Conservation (phyloP, 345 rosid genomes). For the Abelmoschus esculentus region DNA sequence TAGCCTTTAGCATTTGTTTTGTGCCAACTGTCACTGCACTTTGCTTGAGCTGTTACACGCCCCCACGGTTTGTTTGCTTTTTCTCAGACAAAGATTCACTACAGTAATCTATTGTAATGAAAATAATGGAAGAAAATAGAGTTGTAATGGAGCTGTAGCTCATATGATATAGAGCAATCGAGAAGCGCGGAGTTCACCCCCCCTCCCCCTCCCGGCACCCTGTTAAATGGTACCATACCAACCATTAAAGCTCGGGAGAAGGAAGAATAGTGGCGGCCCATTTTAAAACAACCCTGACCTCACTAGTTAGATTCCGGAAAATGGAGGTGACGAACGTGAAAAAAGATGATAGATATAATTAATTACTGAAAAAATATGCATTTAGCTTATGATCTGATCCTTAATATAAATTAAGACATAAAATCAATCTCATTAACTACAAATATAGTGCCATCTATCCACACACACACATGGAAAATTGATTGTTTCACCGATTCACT, state of each 20-base stretch:
- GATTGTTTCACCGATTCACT: no score
- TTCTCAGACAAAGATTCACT: neutral
- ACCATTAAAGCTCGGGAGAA: neutral
- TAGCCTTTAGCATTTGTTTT: neutral
- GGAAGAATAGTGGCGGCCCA: neutral
- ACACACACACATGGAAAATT: no score
- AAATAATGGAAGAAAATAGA: neutral
- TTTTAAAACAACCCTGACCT: neutral
- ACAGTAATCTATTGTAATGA: neutral
- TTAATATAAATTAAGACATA: no score
- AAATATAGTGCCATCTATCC: no score
- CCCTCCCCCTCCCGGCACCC: slow-evolving; percentile 41
- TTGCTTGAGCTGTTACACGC: neutral
- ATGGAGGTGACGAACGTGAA: neutral
- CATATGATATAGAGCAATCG: neutral
- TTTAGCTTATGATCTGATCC: no score
- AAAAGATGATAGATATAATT: neutral
- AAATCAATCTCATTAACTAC: no score
- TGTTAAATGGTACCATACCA: neutral
- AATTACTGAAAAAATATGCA: no score
- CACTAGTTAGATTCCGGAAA: neutral
- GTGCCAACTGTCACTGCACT: slow-evolving; percentile 6
- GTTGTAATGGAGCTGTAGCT: neutral
- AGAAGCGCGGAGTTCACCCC: slow-evolving; percentile 47
- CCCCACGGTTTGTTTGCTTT: neutral